These are phyloP conservation scores for Exophiala sp. DNA, from an alignment of 2,329 filamentous ascomycete species.

Conservation along the genomic window DNA sequence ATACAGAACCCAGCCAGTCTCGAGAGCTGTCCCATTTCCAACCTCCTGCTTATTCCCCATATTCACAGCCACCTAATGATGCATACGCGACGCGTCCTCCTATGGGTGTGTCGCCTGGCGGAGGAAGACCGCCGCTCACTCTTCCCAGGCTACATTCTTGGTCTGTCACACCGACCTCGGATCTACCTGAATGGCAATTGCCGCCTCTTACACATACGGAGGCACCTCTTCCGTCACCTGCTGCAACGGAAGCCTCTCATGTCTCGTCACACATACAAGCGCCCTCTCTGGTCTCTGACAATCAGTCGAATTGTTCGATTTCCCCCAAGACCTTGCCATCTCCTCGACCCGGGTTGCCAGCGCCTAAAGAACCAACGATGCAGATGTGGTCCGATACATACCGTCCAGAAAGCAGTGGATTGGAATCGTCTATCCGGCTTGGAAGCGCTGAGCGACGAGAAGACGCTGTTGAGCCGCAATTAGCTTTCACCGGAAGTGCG, in stretches of 20 bases:
- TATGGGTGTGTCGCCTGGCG: background rate
- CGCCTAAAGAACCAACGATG: constrained; percentile 35
- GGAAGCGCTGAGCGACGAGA: background rate
- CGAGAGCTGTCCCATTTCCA: background rate
- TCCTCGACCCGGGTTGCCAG: constrained; percentile 37
- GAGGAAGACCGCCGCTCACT: background rate
- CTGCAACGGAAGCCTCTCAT: constrained; percentile 60
- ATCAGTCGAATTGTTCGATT: constrained; percentile 59
- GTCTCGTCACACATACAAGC: constrained; percentile 57
- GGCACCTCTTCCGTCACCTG: constrained; percentile 61
- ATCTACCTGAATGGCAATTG: constrained; percentile 11
- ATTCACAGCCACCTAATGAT: background rate
- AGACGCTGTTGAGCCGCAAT: background rate
- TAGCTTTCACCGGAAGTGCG: too few relatives aligned
- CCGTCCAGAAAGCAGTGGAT: background rate
- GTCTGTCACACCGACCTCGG: background rate
- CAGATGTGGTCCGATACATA: constrained; percentile 14
- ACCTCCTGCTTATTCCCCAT: background rate
- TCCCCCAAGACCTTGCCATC: constrained; percentile 51
- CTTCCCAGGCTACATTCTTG: background rate
- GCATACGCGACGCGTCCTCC: background rate
- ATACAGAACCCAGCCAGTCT: background rate
- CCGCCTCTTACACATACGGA: constrained; percentile 41
- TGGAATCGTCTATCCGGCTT: background rate
- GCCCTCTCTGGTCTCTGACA: constrained; percentile 69